Evolutionary conservation across 2,329 filamentous ascomycete species (phyloP).

Genomic region (Neonectria sp.): DNA sequence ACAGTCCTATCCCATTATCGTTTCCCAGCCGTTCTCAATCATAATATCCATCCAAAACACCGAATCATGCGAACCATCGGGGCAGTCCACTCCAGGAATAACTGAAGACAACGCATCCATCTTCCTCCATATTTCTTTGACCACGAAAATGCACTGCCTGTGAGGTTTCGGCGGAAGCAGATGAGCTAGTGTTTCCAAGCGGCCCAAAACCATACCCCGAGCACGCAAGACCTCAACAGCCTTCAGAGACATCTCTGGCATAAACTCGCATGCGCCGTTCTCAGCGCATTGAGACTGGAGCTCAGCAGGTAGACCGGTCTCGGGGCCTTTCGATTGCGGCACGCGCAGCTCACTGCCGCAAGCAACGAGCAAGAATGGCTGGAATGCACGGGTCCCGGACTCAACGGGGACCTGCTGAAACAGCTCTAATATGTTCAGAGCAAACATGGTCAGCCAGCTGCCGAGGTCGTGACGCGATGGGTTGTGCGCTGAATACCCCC

Average conservation of each 20-base stretch:
- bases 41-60: slow-evolving; percentile 37
- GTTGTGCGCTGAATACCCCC: slow-evolving; percentile 2
- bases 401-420: slow-evolving; percentile 27
- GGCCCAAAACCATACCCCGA: slow-evolving; percentile 22
- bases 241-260: slow-evolving; percentile 20
- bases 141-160: slow-evolving; percentile 21
- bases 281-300: neutral
- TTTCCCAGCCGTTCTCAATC: slow-evolving; percentile 38
- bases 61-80: slow-evolving; percentile 11
- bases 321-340: neutral
- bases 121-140: slow-evolving; percentile 31
- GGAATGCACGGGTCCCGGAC: slow-evolving; percentile 33
- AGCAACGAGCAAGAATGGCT: slow-evolving; percentile 32
- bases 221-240: slow-evolving; percentile 24
- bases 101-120: slow-evolving; percentile 22
- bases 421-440: slow-evolving; percentile 23
- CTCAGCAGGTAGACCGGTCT: neutral
- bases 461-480: slow-evolving; percentile 18
- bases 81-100: neutral
- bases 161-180: slow-evolving; percentile 29
- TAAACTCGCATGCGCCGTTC: neutral
- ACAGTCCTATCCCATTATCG: slow-evolving; percentile 28
- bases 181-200: slow-evolving; percentile 18
- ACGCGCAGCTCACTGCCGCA: slow-evolving; percentile 28
- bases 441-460: slow-evolving; percentile 23